Evolutionary conservation across 1,284 basidiomycete genomes (phyloP).

Genomic region (Volvariella surrecta): DNA sequence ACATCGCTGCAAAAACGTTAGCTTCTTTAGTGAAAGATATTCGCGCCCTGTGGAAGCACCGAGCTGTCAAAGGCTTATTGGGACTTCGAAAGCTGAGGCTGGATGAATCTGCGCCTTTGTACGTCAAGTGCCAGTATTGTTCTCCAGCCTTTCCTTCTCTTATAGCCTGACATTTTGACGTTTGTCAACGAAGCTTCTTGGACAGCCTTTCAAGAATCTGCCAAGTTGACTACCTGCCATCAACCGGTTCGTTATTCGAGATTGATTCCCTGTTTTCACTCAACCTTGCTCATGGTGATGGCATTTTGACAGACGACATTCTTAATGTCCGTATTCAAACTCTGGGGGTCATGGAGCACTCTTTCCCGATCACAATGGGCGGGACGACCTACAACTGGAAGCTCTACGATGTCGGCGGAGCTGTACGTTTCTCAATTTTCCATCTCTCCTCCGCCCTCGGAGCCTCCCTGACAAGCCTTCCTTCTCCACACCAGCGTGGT

Average conservation of each 20-base stretch:
- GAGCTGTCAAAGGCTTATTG: slow-evolving; percentile 48
- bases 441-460: not conserved
- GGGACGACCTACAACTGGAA: slow-evolving; percentile 73
- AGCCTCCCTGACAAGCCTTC: not conserved
- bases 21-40: slow-evolving; percentile 40
- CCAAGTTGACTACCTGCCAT: slow-evolving; percentile 59
- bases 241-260: slow-evolving; percentile 40
- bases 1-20: slow-evolving; percentile 49
- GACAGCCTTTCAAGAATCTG: slow-evolving; percentile 56
- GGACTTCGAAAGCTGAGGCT: slow-evolving; percentile 51
- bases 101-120: slow-evolving; percentile 74
- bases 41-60: slow-evolving; percentile 58
- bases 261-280: not conserved
- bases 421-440: slow-evolving; percentile 15
- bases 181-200: slow-evolving; percentile 46
- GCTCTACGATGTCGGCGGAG: slow-evolving; percentile 75
- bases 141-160: slow-evolving; percentile 7
- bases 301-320: slow-evolving; percentile 54
- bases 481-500: slow-evolving; percentile 17
- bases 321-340: slow-evolving; percentile 78
- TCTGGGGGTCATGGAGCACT: slow-evolving; percentile 75
- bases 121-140: slow-evolving; percentile 23
- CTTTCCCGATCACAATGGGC: slow-evolving; percentile 65
- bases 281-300: slow-evolving; percentile 1
- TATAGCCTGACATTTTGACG: slow-evolving; percentile 3